phyloP scores from a whole-genome alignment of 2,329 filamentous ascomycete genomes.

The Sporothrix pallida region DNA sequence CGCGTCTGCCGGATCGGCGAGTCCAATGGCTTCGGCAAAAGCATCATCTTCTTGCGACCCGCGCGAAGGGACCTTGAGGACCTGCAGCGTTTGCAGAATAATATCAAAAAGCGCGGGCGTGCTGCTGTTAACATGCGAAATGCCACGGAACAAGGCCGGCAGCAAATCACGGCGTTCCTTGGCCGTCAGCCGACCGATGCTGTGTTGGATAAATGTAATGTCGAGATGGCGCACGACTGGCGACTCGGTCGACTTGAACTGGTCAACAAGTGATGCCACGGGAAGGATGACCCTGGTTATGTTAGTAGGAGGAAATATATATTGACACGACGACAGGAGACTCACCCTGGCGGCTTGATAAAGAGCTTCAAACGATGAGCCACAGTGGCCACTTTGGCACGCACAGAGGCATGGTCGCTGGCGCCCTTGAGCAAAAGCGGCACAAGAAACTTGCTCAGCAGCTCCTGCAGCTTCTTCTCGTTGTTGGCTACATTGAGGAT shows the following conservation, averaged over 20 bases:
- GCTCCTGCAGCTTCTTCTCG: slow-evolving; percentile 78
- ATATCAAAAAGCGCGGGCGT: slow-evolving; percentile 77
- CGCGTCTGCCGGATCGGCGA: slow-evolving; percentile 72
- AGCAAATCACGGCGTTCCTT: slow-evolving; percentile 73
- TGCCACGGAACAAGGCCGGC: slow-evolving; percentile 70
- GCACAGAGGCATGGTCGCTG: slow-evolving; percentile 79
- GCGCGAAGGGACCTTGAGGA: slow-evolving; percentile 73
- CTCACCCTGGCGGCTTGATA: slow-evolving; percentile 60
- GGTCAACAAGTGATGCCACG: slow-evolving; percentile 80
- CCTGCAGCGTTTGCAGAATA: slow-evolving; percentile 75
- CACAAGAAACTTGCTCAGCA: slow-evolving; percentile 79
- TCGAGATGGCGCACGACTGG: slow-evolving; percentile 86
- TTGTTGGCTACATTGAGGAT: slow-evolving; percentile 80
- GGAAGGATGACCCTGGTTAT: slow-evolving; percentile 58
- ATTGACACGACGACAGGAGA: slow-evolving; percentile 43
- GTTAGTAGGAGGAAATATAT: neutral
- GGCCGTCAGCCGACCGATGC: slow-evolving; percentile 58
- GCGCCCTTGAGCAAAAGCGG: slow-evolving; percentile 85
- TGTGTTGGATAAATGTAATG: slow-evolving; percentile 86
- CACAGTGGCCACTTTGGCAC: slow-evolving; percentile 70
- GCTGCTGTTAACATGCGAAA: slow-evolving; percentile 62
- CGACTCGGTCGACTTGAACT: slow-evolving; percentile 81
- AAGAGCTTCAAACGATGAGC: slow-evolving; percentile 61
- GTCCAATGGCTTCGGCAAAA: slow-evolving; percentile 68
- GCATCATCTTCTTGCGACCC: slow-evolving; percentile 78